Percentiles rank a stretch among this genome's conserved stretches.
Conservation (phyloP, 2,329 filamentous ascomycete species). For the Didymella pomorum region DNA sequence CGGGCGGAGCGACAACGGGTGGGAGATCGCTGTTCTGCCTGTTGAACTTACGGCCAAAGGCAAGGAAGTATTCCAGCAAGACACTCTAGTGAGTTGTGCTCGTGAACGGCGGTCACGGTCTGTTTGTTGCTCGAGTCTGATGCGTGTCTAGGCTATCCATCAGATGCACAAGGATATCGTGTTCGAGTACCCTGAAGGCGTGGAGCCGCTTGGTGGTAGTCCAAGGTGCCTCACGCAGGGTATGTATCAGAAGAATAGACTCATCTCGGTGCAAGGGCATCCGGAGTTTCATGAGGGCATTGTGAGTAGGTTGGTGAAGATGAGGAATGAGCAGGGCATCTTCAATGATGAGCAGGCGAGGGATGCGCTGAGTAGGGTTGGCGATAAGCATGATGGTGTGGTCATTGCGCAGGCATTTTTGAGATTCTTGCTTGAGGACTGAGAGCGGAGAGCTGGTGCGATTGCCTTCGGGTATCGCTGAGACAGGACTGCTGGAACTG, state of each 20-base stretch:
- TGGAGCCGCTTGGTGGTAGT: constrained; percentile 70
- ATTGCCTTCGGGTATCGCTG: background rate
- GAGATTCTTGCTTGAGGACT: constrained; percentile 72
- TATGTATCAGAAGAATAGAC: constrained; percentile 72
- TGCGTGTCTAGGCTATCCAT: constrained; percentile 68
- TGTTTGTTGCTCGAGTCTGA: background rate
- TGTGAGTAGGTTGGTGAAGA: constrained; percentile 71
- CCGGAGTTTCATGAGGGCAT: constrained; percentile 82
- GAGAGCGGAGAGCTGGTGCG: background rate
- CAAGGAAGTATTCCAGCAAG: constrained; percentile 73
- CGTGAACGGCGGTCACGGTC: background rate
- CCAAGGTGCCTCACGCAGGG: constrained; percentile 77
- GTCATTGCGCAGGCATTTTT: constrained; percentile 76
- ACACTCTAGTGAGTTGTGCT: constrained; percentile 60
- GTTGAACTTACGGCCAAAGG: constrained; percentile 74
- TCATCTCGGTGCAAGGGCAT: constrained; percentile 85
- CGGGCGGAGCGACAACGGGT: constrained; percentile 71
- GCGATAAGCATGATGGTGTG: constrained; percentile 79
- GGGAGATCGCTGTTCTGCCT: constrained; percentile 81
- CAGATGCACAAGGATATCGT: constrained; percentile 90
- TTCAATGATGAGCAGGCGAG: constrained; percentile 74
- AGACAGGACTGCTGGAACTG: background rate
- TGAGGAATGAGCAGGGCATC: constrained; percentile 71
- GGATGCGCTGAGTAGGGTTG: constrained; percentile 72
- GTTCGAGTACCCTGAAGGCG: constrained; percentile 66